A percentile compares a stretch with the other conserved stretches of the same genome.
phyloP scores from a whole-genome alignment of 495 filamentous ascomycete genomes.

The Penicillium maclennaniae region DNA sequence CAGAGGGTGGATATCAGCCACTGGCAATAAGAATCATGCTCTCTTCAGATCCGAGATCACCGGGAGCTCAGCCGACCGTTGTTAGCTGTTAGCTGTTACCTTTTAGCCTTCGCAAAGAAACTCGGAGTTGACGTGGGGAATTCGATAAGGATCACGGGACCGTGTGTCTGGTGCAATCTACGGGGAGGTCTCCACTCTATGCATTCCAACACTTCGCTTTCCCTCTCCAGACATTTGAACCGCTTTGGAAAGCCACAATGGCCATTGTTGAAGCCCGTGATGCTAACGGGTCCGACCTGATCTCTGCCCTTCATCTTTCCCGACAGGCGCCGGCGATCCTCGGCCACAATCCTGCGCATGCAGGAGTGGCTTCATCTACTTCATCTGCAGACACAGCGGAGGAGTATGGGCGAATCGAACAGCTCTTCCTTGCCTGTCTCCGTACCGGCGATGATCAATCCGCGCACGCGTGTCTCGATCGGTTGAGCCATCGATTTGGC shows the following conservation, averaged over 20 bases:
- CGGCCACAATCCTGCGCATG: constrained; percentile 42
- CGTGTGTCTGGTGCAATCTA: constrained; percentile 5
- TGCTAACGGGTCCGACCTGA: constrained; percentile 35
- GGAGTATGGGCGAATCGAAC: constrained; percentile 78
- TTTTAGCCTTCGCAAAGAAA: not conserved
- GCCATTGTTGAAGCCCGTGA: constrained; percentile 9
- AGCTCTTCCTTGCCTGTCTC: constrained; percentile 79
- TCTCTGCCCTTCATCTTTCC: constrained; percentile 63
- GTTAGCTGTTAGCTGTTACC: not conserved
- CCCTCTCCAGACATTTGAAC: not conserved
- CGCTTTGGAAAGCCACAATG: constrained; percentile 11
- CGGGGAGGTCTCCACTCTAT: constrained; percentile 4
- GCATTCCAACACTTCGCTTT: not conserved
- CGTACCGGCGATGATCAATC: constrained; percentile 77
- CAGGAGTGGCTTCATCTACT: constrained; percentile 43
- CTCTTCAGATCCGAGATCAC: not conserved
- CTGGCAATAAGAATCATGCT: not conserved
- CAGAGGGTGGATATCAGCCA: not conserved
- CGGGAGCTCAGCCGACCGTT: not conserved
- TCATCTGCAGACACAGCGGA: constrained; percentile 61
- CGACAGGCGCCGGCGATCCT: constrained; percentile 74
- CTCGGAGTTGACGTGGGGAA: constrained; percentile 8
- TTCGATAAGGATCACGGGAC: constrained; percentile 28
- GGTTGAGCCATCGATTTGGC: constrained; percentile 75
- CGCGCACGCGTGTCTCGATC: constrained; percentile 68